These are phyloP conservation scores for Chytridium lagenaria DNA, from an alignment of 371 early-diverging fungal genomes.

Conservation along the genomic window DNA sequence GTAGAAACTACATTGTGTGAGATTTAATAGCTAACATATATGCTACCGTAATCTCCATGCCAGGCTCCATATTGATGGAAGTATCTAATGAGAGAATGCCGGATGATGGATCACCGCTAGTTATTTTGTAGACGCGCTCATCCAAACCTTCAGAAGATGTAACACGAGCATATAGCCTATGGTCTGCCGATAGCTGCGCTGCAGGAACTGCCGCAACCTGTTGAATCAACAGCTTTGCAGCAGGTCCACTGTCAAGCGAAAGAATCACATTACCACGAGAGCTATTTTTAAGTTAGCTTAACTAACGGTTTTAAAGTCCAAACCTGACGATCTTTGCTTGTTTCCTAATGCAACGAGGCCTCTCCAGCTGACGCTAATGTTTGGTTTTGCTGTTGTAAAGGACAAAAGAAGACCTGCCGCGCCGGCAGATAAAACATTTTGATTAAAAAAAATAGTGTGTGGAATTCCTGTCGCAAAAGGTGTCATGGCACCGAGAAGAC, in stretches of 20 bases:
- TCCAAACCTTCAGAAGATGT: slow-evolving; percentile 20
- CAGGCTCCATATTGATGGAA: neutral
- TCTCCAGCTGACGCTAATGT: slow-evolving; percentile 42
- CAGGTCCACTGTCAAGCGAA: slow-evolving; percentile 67
- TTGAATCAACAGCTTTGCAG: slow-evolving; percentile 55
- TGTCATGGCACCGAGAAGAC: slow-evolving; percentile 69
- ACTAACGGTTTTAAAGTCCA: too few relatives aligned
- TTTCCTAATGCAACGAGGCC: slow-evolving; percentile 61
- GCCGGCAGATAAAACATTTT: slow-evolving; percentile 61
- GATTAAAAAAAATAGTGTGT: slow-evolving; percentile 65
- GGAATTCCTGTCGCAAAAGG: slow-evolving; percentile 74
- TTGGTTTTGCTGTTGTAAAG: neutral
- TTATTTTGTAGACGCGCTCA: slow-evolving; percentile 65
- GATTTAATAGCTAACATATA: neutral
- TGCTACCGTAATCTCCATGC: neutral
- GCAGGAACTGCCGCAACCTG: neutral
- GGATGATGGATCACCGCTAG: slow-evolving; percentile 77
- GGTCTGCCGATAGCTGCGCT: neutral
- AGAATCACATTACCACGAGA: slow-evolving; percentile 78
- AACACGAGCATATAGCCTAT: neutral
- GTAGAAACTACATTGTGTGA: neutral
- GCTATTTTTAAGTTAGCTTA: slow-evolving; percentile 32
- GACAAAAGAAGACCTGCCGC: slow-evolving; percentile 64
- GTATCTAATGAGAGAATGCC: slow-evolving; percentile 80
- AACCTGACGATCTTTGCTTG: slow-evolving; percentile 64